Percentiles rank a stretch among this genome's conserved stretches.
These are phyloP conservation scores for Pyronema domesticum DNA, from an alignment of 495 filamentous ascomycete genomes.

Conservation along the genomic window DNA sequence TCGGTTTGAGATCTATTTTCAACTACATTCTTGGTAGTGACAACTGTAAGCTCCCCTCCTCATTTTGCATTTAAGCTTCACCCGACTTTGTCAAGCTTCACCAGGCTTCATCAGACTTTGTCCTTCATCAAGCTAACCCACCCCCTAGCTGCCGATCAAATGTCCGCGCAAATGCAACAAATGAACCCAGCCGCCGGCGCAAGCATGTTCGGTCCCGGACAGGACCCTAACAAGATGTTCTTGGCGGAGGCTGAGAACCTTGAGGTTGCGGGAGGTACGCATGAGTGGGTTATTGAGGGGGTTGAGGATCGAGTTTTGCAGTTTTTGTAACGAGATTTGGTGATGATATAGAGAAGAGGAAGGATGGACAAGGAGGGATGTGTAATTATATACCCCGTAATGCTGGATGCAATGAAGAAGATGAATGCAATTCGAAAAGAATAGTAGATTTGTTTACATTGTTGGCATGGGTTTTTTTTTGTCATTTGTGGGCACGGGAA, in stretches of 20 bases:
- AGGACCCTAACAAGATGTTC: constrained; percentile 89
- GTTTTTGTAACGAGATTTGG: background rate
- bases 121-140: constrained; percentile 10
- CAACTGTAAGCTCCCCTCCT: constrained; percentile 46
- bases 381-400: no score
- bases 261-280: constrained; percentile 60
- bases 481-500: no score
- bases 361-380: no score
- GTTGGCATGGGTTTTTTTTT: no score
- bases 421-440: no score
- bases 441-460: no score
- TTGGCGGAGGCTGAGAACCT: constrained; percentile 81
- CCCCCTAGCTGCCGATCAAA: constrained; percentile 70
- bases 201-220: constrained; percentile 78
- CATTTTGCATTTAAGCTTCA: no score
- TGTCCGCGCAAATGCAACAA: constrained; percentile 80
- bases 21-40: constrained; percentile 91
- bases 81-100: no score
- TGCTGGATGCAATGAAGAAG: no score
- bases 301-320: constrained; percentile 66
- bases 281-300: constrained; percentile 72
- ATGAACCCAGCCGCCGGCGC: constrained; percentile 49
- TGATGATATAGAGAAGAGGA: no score
- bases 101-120: no score
- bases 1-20: constrained; percentile 93